Base-by-base conservation (phyloP, 2,329 filamentous ascomycete genomes). In the Arthroderma sp. region DNA sequence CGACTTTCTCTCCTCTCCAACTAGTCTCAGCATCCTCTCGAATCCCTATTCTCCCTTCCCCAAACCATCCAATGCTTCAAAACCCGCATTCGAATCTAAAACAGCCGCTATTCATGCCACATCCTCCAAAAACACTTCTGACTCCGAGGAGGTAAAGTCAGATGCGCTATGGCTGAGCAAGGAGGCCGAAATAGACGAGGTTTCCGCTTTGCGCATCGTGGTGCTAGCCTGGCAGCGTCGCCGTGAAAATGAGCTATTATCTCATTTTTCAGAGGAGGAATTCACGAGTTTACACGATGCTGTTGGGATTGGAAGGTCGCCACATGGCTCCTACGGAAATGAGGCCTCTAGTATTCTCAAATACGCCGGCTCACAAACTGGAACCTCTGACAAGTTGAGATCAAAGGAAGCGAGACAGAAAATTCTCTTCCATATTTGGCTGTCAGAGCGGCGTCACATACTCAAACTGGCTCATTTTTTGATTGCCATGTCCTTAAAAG, bases 81-180 rank as follows among this genome's bases (percentile, higher is more conserved):
- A 84, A 70, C 78, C 81, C 63, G 80, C 81, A 17, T 94, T 94
- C 67, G 87, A 94, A 60, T 87, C 87, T 19, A 90, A 85, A 71
- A 95, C 88, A 0, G 87, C 90, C 21, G 87, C 90, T 4, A 94
- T 96, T 60, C 86, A 95, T 68, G 82, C 90, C 53, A 82, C 88
- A 1, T 83, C 86, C 17, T 76, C 81, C 11, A 82, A 81, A 64
- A 79, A 81, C 41, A 81, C 81, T 58, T 88, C 86, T 68, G 82
- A 91, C 66, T 77, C 95, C 63, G 83, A 86, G 39, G 76, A 86
- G 66, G 82, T 97, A 69, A 95, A 95, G 73, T 81, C 82, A 51
- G 91, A 97, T 74, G 81, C 89, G 35, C 70, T 86, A 63, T 97
- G 91, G 90, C 76, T 98, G 61, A 91, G 88, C 71, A 82, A 86